Conservation (phyloP, 2,329 filamentous ascomycete genomes). For the Saccharata proteae region DNA sequence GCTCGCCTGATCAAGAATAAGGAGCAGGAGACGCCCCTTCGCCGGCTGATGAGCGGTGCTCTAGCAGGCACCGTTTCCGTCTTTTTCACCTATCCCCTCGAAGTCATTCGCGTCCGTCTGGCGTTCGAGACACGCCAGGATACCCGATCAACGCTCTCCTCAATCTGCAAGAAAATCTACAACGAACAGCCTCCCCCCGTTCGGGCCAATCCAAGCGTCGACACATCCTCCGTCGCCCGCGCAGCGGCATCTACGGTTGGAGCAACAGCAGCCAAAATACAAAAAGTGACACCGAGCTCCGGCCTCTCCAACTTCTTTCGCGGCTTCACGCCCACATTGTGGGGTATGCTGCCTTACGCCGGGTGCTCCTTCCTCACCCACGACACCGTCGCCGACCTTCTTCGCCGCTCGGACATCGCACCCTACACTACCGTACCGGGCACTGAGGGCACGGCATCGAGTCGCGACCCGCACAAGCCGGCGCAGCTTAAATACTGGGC, state of each 20-base stretch:
- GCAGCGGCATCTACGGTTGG: slow-evolving; percentile 28
- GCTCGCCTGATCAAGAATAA: slow-evolving; percentile 58
- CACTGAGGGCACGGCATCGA: slow-evolving; percentile 28
- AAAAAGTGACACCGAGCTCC: slow-evolving; percentile 45
- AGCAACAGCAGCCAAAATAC: slow-evolving; percentile 31
- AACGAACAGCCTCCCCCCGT: slow-evolving; percentile 47
- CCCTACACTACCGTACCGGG: slow-evolving; percentile 63
- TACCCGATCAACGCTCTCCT: slow-evolving; percentile 54
- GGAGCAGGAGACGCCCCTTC: slow-evolving; percentile 65
- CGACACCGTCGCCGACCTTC: slow-evolving; percentile 74
- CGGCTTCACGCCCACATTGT: slow-evolving; percentile 77
- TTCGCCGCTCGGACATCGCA: slow-evolving; percentile 57
- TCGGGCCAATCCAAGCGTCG: slow-evolving; percentile 12
- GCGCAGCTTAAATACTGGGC: slow-evolving; percentile 73
- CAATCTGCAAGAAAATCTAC: slow-evolving; percentile 80
- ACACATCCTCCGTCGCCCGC: slow-evolving; percentile 28
- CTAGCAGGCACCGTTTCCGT: slow-evolving; percentile 79
- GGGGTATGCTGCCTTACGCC: slow-evolving; percentile 95
- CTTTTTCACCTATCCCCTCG: slow-evolving; percentile 90
- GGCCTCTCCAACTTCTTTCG: slow-evolving; percentile 89
- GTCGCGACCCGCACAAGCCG: slow-evolving; percentile 40
- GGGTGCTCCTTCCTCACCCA: slow-evolving; percentile 93
- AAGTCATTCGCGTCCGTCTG: slow-evolving; percentile 81
- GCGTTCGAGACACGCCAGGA: slow-evolving; percentile 85
- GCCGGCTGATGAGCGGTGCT: slow-evolving; percentile 63